These are phyloP conservation scores for Pleomassaria siparia DNA, from an alignment of 2,329 filamentous ascomycete genomes.

Conservation along the genomic window DNA sequence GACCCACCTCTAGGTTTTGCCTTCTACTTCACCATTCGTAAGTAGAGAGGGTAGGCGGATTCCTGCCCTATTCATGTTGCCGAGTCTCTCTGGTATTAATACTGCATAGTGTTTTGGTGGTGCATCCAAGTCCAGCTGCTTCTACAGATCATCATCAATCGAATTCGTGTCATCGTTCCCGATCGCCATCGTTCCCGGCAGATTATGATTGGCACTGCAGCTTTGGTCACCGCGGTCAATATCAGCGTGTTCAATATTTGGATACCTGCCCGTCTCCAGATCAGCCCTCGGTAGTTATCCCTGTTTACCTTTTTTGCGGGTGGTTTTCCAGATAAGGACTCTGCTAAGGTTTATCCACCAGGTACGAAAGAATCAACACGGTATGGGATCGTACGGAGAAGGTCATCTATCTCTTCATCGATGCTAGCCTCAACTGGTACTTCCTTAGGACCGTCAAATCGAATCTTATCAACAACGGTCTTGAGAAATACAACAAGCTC, in stretches of 20 bases:
- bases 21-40: conserved; percentile 37
- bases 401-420: conserved; percentile 40
- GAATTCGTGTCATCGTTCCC: conserved; percentile 40
- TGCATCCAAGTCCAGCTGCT: conserved; percentile 43
- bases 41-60: conserved; percentile 5
- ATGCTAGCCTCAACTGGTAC: conserved; percentile 43
- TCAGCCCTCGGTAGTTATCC: conserved; percentile 21
- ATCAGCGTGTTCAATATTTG: conserved; percentile 44
- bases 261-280: conserved; percentile 44
- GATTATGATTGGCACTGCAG: conserved; percentile 42
- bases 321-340: background rate
- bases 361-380: conserved; percentile 38
- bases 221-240: conserved; percentile 42
- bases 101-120: conserved; percentile 35
- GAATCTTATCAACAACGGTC: conserved; percentile 51
- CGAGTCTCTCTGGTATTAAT: background rate
- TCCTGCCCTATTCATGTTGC: background rate
- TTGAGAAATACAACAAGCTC: conserved; percentile 55
- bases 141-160: conserved; percentile 46
- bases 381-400: conserved; percentile 45
- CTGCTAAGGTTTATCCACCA: conserved; percentile 8
- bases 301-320: background rate
- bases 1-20: conserved; percentile 28
- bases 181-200: conserved; percentile 30
- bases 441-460: conserved; percentile 49